Evolutionary conservation across 257 asterid genomes (phyloP), one percentile per base, ranked within the genome.

Genomic region (Primulina huaijiensis): DNA sequence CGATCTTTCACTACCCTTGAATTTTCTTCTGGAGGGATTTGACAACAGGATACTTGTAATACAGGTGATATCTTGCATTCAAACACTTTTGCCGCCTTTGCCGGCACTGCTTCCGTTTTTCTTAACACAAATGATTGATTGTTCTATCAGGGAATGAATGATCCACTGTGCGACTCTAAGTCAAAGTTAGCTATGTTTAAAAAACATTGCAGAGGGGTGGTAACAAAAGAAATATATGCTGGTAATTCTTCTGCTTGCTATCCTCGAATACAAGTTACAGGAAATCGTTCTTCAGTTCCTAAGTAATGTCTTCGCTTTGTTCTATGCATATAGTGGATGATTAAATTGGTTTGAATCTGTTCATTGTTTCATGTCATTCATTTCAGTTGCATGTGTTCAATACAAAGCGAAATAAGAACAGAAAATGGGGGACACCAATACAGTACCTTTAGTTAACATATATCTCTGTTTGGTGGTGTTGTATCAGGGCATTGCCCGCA

Each of bases 401-500:
- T 6, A 35, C 4, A 3, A 38, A 38, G 50, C 10, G 12, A 10
- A 38, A 38, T 38, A 8, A 38, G 50, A 38, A 8, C 50, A 38
- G 12, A 38, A 38, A 9, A 38, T 10, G 10, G 50, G 50, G 50
- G 4, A 10, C 7, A 11, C 40, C 0, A 35, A 5, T 53, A 3
- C 12, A 0, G 0, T 19, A 37, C 33, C 17, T 16, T 29, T 52
- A 27, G 46, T 59, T 27, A 12, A 40, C 61, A 12, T 35, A 19
- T 70, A 71, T 38, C 62, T 77, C 60, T n/a, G 64, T 10, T 19
- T 70, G 69, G 38, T 63, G 8, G 52, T 71, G 29, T 75, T 69
- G 67, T 77, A 69, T 62, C 88, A 92, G 98, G 98, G 55, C 98
- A 92, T 76, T 90, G 98, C 72, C 98, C 98, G 65, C 98, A 92